Conservation (phyloP, 2,329 filamentous ascomycete species). For the Colletotrichum lupini region DNA sequence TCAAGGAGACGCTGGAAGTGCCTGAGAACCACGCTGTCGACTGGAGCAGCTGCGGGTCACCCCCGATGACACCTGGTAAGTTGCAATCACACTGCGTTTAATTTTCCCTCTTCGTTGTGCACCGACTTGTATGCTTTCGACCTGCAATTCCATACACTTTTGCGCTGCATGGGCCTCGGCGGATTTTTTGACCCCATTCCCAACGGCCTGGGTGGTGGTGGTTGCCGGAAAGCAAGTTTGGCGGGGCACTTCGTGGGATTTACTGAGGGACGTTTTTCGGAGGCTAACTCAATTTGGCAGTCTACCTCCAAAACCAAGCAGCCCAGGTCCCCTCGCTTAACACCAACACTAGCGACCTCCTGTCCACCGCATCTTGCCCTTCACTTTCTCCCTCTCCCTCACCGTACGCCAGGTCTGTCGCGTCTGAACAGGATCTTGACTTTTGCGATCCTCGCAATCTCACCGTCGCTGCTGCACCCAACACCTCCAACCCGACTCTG, state of each 20-base stretch:
- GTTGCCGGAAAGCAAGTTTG: background rate
- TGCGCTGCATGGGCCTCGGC: conserved; percentile 2
- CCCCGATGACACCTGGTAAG: conserved; percentile 92
- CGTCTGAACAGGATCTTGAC: conserved; percentile 78
- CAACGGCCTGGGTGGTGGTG: conserved; percentile 2
- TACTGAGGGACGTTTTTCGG: conserved; percentile 5
- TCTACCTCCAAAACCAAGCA: conserved; percentile 61
- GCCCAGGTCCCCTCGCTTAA: conserved; percentile 68
- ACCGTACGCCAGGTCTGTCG: conserved; percentile 76
- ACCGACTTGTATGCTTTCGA: background rate
- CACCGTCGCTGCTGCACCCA: conserved; percentile 69
- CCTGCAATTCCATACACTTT: background rate
- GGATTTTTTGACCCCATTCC: conserved; percentile 11
- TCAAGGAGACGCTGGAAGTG: conserved; percentile 79
- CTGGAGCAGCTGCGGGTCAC: conserved; percentile 82
- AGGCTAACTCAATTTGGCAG: conserved; percentile 54
- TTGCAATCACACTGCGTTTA: conserved; percentile 40
- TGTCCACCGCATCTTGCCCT: conserved; percentile 81
- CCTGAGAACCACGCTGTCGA: conserved; percentile 81
- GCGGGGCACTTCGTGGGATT: conserved; percentile 28
- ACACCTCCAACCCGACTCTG: conserved; percentile 60
- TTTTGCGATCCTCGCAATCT: conserved; percentile 94
- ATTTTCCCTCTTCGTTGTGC: conserved; percentile 2
- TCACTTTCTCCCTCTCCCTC: conserved; percentile 90
- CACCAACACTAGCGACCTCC: conserved; percentile 74